These are phyloP conservation scores for Eucalyptus victrix DNA, from an alignment of 345 rosid genomes.

Conservation along the genomic window DNA sequence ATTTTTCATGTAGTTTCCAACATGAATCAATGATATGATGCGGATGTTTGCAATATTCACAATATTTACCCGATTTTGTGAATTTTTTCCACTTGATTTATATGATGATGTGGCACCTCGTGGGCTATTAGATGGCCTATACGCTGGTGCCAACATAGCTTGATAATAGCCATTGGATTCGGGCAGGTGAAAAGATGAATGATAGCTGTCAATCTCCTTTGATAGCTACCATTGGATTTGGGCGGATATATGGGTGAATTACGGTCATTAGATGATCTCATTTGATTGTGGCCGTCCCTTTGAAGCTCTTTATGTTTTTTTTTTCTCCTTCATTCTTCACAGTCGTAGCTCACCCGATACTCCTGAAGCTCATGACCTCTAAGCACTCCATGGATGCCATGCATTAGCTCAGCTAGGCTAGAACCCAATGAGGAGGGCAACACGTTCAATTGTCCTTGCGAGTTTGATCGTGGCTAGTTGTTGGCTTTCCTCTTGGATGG, in stretches of 20 bases:
- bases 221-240: too few relatives aligned
- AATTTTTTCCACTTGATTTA: background rate
- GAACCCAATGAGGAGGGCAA: background rate
- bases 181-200: background rate
- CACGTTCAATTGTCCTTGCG: accelerated
- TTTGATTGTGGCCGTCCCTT: background rate
- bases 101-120: background rate
- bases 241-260: too few relatives aligned
- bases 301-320: background rate
- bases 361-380: too few relatives aligned
- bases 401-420: too few relatives aligned
- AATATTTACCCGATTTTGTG: background rate
- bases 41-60: accelerated
- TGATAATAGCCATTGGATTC: too few relatives aligned
- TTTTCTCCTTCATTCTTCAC: too few relatives aligned
- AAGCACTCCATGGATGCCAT: too few relatives aligned
- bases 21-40: background rate
- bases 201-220: too few relatives aligned
- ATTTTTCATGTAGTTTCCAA: background rate
- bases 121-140: background rate
- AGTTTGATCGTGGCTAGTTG: background rate
- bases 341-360: too few relatives aligned
- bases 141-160: background rate
- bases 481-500: background rate
- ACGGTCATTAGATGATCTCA: background rate